These are phyloP conservation scores for Ballota nigra DNA, from an alignment of 257 asterid species.

Conservation along the genomic window DNA sequence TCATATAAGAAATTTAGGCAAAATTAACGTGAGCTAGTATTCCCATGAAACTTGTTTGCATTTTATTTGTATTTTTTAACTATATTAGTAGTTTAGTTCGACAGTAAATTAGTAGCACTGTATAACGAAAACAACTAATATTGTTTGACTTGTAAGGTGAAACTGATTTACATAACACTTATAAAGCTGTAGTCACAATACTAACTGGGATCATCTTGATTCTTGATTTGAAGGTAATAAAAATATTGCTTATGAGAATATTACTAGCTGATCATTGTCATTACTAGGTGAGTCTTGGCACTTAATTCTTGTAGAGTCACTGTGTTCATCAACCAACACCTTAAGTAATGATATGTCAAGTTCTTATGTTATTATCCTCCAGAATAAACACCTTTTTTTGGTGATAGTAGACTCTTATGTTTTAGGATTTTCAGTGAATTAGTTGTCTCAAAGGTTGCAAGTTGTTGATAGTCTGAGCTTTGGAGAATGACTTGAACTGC, in stretches of 20 bases:
- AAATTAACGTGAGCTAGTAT: no score
- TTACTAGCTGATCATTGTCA: not conserved
- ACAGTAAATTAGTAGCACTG: no score
- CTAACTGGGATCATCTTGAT: not conserved
- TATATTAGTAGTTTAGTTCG: no score
- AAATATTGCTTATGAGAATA: not conserved
- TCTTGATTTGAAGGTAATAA: not conserved
- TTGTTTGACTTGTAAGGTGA: no score
- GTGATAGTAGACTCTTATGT: not conserved
- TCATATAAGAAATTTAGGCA: not conserved
- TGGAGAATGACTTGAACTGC: conserved; percentile 11
- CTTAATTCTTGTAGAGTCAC: not conserved
- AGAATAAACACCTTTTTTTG: not conserved
- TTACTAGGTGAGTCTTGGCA: not conserved
- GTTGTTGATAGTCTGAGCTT: not conserved
- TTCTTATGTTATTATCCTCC: not conserved
- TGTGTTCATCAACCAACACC: not conserved
- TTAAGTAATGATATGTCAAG: not conserved
- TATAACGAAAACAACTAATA: no score
- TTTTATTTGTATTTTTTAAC: no score
- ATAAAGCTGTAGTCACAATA: not conserved
- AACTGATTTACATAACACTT: no score
- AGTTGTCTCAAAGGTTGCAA: conserved; percentile 4
- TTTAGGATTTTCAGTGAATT: not conserved
- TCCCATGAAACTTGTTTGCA: no score